Evolutionary conservation across 345 rosid species (phyloP).

Genomic region (Jatropha curcas): DNA sequence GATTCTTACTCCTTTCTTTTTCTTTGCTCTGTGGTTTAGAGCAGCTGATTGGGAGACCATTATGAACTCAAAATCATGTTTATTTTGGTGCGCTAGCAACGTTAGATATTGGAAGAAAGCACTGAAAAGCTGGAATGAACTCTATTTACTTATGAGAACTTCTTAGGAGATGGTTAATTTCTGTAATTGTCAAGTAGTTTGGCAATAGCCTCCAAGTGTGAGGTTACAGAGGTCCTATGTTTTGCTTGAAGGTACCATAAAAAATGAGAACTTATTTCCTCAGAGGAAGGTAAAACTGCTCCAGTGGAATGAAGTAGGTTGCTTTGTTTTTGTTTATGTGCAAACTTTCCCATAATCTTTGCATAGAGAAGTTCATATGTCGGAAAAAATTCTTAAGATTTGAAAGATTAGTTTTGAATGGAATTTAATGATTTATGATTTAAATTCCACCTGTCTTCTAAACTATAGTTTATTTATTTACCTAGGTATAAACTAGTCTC

Average conservation of each 20-base stretch:
- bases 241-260: background rate
- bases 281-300: background rate
- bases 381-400: background rate
- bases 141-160: background rate
- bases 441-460: no score
- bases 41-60: background rate
- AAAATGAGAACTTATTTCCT: background rate
- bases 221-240: background rate
- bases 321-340: background rate
- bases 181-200: background rate
- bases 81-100: background rate
- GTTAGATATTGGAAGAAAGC: background rate
- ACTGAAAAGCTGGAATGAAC: background rate
- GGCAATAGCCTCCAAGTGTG: background rate
- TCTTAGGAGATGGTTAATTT: background rate
- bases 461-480: background rate
- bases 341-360: background rate
- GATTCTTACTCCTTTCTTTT: no score
- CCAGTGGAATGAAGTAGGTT: background rate
- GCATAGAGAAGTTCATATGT: background rate
- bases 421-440: background rate
- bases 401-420: background rate
- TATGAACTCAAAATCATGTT: background rate
- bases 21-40: background rate
- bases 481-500: background rate